Evolutionary conservation across 2,329 filamentous ascomycete species (phyloP).

Genomic region (Parastagonospora avenae): DNA sequence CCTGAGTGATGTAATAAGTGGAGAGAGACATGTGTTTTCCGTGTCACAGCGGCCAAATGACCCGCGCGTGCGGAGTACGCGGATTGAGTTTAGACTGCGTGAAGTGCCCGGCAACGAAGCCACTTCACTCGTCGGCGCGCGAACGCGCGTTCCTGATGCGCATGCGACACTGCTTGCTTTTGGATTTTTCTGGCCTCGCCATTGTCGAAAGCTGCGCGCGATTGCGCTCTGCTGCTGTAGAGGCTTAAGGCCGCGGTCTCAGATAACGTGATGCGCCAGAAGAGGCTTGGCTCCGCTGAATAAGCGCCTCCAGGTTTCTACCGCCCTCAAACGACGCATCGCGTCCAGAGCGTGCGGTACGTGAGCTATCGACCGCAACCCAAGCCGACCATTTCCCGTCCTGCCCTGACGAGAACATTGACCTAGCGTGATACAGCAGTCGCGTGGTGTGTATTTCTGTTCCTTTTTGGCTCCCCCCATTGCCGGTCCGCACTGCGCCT

Average conservation of each 20-base stretch:
- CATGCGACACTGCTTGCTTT: slow-evolving; percentile 6
- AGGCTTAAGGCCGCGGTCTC: slow-evolving; percentile 14
- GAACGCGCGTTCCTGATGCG: slow-evolving; percentile 21
- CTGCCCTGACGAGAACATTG: slow-evolving; percentile 35
- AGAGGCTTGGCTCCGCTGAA: slow-evolving; percentile 13
- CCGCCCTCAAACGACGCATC: slow-evolving; percentile 32
- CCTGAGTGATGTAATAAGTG: slow-evolving; percentile 44
- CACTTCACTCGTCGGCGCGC: slow-evolving; percentile 41
- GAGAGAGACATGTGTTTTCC: slow-evolving; percentile 41
- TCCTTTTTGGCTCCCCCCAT: slow-evolving; percentile 9
- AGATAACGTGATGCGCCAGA: slow-evolving; percentile 20
- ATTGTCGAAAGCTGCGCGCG: not conserved
- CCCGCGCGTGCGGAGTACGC: slow-evolving; percentile 27
- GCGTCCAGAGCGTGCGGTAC: slow-evolving; percentile 42
- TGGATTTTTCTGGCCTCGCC: slow-evolving; percentile 1
- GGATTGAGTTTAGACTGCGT: slow-evolving; percentile 41
- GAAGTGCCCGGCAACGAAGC: slow-evolving; percentile 42
- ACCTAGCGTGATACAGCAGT: slow-evolving; percentile 29
- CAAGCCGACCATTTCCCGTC: slow-evolving; percentile 27
- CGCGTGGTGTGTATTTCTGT: slow-evolving; percentile 29
- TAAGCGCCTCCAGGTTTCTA: not conserved
- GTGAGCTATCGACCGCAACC: slow-evolving; percentile 39
- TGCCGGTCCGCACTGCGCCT: slow-evolving; percentile 19
- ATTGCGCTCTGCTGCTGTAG: slow-evolving; percentile 17
- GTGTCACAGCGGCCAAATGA: slow-evolving; percentile 43